Conservation (phyloP, 352 stramenopile species). For the Globisporangium barbulae region DNA sequence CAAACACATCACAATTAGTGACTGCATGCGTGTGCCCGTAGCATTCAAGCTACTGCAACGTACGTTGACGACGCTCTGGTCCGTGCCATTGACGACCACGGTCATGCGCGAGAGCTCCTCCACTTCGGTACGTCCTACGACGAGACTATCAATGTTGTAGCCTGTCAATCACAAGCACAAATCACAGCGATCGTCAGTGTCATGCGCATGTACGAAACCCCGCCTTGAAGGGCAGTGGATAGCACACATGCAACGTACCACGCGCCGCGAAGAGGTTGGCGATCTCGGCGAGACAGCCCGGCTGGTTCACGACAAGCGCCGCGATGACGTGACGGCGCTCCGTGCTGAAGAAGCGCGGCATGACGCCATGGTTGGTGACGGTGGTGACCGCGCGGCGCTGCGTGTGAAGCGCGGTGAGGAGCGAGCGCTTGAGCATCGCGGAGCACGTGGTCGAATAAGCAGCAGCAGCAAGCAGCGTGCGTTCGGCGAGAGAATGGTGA, state of each 20-base stretch:
- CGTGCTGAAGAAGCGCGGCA: slow-evolving; percentile 35
- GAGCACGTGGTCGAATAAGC: slow-evolving; percentile 11
- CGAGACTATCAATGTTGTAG: slow-evolving; percentile 88
- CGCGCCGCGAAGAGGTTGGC: slow-evolving; percentile 81
- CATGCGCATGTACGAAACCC: not conserved
- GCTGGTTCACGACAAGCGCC: slow-evolving; percentile 82
- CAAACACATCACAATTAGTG: slow-evolving; percentile 9
- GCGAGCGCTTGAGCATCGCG: slow-evolving; percentile 20
- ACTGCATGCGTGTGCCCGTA: slow-evolving; percentile 1
- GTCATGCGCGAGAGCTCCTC: slow-evolving; percentile 86
- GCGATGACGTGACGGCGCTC: slow-evolving; percentile 81
- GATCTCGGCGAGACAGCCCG: slow-evolving; percentile 82
- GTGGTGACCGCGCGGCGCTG: slow-evolving; percentile 12
- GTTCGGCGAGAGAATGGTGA: not conserved
- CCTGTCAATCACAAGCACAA: slow-evolving; percentile 19
- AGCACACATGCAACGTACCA: slow-evolving; percentile 31
- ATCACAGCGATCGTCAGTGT: not conserved
- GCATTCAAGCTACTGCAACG: not conserved
- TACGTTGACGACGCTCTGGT: slow-evolving; percentile 78
- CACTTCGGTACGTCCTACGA: slow-evolving; percentile 83
- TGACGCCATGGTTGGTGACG: slow-evolving; percentile 16
- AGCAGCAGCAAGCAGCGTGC: not conserved
- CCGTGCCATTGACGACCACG: slow-evolving; percentile 78
- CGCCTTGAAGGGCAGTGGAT: not conserved
- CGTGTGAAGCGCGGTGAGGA: slow-evolving; percentile 15